These are phyloP conservation scores for Cyclanthera cordifolia DNA, from an alignment of 306 rosid species.

Conservation along the genomic window DNA sequence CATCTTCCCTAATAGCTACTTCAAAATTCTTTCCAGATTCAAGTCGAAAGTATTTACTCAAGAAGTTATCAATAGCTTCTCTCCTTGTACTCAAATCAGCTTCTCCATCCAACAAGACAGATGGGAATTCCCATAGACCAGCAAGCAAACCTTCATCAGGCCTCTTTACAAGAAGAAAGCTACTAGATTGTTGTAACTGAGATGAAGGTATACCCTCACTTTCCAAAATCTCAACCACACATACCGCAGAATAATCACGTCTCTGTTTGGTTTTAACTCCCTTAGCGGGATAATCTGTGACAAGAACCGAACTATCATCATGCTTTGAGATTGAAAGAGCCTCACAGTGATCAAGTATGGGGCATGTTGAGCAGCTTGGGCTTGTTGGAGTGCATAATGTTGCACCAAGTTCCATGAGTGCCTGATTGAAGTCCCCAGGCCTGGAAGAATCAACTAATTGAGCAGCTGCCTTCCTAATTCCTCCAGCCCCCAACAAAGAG, in stretches of 20 bases:
- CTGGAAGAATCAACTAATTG: constrained; percentile 67
- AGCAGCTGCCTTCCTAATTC: constrained; percentile 68
- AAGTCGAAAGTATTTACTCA: constrained; percentile 38
- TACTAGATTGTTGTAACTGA: constrained; percentile 19
- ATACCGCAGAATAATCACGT: constrained; percentile 54
- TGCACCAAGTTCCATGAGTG: constrained; percentile 96
- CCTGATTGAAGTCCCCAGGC: constrained; percentile 91
- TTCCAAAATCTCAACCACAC: constrained; percentile 71
- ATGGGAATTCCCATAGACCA: constrained; percentile 96
- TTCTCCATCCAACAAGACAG: constrained; percentile 56
- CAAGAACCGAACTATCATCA: constrained; percentile 36
- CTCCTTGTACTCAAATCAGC: constrained; percentile 34
- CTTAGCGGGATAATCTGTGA: constrained; percentile 74
- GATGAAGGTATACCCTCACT: constrained; percentile 19
- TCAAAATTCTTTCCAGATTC: constrained; percentile 35
- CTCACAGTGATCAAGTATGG: constrained; percentile 51
- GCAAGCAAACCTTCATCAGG: constrained; percentile 90
- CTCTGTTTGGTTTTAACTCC: constrained; percentile 49
- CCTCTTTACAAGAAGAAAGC: constrained; percentile 70
- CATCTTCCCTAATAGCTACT: constrained; percentile 47
- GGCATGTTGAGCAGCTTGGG: constrained; percentile 74
- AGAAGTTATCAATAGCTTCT: constrained; percentile 34
- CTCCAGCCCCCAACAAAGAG: constrained; percentile 5
- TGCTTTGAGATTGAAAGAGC: constrained; percentile 44
- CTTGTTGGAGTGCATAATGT: constrained; percentile 60